phyloP scores from a whole-genome alignment of 257 asterid species.

The Echites panduratus region DNA sequence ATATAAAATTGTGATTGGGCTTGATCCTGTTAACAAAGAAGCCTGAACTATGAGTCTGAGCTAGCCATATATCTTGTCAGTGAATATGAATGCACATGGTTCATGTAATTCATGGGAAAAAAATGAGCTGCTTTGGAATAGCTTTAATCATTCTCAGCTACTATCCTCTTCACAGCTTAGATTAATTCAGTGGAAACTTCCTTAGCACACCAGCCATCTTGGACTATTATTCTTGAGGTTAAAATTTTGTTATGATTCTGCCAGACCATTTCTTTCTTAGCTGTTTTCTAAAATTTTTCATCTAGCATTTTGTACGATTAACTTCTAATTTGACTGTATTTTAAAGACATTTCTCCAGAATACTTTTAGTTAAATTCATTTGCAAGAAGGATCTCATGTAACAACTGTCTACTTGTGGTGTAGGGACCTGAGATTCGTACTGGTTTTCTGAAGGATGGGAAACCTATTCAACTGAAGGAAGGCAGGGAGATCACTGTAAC shows the following conservation, averaged over 20 bases:
- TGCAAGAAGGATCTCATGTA: constrained; percentile 4
- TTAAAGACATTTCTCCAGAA: background rate
- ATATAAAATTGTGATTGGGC: background rate
- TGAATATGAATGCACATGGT: background rate
- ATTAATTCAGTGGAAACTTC: background rate
- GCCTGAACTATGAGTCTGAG: background rate
- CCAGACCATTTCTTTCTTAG: background rate
- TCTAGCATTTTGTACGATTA: background rate
- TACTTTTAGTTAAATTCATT: background rate
- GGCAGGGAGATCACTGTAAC: constrained; percentile 61
- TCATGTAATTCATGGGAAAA: background rate
- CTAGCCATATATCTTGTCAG: background rate
- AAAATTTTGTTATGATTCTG: background rate
- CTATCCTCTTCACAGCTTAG: background rate
- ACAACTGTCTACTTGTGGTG: background rate
- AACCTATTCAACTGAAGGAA: constrained; percentile 69
- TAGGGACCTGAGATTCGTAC: constrained; percentile 93
- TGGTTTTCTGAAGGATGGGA: constrained; percentile 67
- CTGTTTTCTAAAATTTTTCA: background rate
- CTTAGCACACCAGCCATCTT: background rate
- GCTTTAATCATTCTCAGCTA: background rate
- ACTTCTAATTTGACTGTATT: background rate
- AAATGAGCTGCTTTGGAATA: background rate
- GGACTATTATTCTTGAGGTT: constrained; percentile 5
- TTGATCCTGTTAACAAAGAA: background rate